A percentile compares a stretch with the other conserved stretches of the same genome.
Conservation (phyloP, 2,329 filamentous ascomycete species). For the Cadophora gregata region DNA sequence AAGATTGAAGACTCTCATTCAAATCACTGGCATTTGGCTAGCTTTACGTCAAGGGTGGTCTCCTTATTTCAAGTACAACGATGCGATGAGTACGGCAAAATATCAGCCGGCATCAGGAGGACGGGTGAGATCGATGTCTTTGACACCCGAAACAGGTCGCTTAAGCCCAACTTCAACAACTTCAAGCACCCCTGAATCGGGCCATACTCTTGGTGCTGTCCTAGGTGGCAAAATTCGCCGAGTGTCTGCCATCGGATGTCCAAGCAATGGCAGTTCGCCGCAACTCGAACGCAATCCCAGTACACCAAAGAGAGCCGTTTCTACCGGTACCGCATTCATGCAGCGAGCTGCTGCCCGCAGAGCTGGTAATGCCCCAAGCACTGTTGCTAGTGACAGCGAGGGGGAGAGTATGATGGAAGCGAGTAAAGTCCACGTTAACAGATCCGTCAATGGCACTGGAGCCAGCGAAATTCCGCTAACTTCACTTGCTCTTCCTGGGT, state of each 20-base stretch:
- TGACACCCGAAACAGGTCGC: constrained; percentile 37
- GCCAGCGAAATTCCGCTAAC: constrained; percentile 1
- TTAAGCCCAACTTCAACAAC: constrained; percentile 25
- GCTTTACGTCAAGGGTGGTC: constrained; percentile 54
- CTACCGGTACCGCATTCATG: constrained; percentile 55
- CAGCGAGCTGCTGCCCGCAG: constrained; percentile 43
- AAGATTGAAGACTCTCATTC: constrained; percentile 54
- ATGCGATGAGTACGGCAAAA: constrained; percentile 32
- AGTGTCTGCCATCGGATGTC: constrained; percentile 29
- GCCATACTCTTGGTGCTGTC: constrained; percentile 25
- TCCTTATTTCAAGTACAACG: constrained; percentile 47
- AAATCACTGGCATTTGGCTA: constrained; percentile 59
- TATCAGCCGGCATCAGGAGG: constrained; percentile 20
- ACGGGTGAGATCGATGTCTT: constrained; percentile 37
- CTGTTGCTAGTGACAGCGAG: constrained; percentile 40
- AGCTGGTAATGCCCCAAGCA: constrained; percentile 32
- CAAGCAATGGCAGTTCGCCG: constrained; percentile 27
- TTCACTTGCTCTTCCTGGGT: constrained; percentile 25
- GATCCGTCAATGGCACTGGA: constrained; percentile 21
- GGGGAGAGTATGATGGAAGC: constrained; percentile 32
- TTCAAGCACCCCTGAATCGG: constrained; percentile 38
- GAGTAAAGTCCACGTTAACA: constrained; percentile 6
- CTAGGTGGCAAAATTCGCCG: constrained; percentile 37
- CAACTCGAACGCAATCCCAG: constrained; percentile 27
- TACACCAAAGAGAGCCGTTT: constrained; percentile 51